Evolutionary conservation across 2,329 filamentous ascomycete genomes (phyloP).

Genomic region (Triangularia setosa): DNA sequence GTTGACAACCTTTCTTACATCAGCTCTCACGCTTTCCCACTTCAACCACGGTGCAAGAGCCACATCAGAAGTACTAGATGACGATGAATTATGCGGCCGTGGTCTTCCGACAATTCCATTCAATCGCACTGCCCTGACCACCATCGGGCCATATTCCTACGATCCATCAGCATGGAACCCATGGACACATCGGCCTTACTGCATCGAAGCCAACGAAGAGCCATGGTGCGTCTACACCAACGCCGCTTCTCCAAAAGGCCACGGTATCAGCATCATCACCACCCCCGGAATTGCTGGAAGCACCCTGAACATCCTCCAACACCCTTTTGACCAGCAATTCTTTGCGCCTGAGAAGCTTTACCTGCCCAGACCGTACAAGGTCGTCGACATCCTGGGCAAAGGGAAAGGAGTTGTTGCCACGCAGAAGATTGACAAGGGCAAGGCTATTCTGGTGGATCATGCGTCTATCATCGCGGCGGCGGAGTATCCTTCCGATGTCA

Average conservation of each 20-base stretch:
- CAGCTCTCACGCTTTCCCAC: background rate
- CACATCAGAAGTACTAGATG: background rate
- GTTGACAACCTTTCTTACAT: background rate
- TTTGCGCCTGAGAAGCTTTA: slow-evolving; percentile 9
- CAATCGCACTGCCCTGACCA: background rate
- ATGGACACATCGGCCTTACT: slow-evolving; percentile 28
- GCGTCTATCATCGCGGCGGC: slow-evolving; percentile 31
- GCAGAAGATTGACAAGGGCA: slow-evolving; percentile 28
- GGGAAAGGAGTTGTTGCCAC: slow-evolving; percentile 33
- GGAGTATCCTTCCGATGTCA: slow-evolving; percentile 31
- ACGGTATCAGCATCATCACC: slow-evolving; percentile 35
- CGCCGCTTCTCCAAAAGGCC: slow-evolving; percentile 16
- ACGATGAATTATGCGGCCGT: slow-evolving; percentile 1
- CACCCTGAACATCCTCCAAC: slow-evolving; percentile 26
- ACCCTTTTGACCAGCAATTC: slow-evolving; percentile 17
- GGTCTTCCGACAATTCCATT: background rate
- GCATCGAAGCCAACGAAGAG: slow-evolving; percentile 15
- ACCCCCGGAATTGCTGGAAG: slow-evolving; percentile 33
- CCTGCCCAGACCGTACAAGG: slow-evolving; percentile 25
- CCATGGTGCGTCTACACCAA: slow-evolving; percentile 29
- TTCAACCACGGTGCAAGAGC: background rate
- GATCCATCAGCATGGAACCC: slow-evolving; percentile 21
- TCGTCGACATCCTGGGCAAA: slow-evolving; percentile 30
- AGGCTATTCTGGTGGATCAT: slow-evolving; percentile 32
- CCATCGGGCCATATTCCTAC: background rate